phyloP scores from a whole-genome alignment of 164 flowering plant genomes.

The Piper betle region DNA sequence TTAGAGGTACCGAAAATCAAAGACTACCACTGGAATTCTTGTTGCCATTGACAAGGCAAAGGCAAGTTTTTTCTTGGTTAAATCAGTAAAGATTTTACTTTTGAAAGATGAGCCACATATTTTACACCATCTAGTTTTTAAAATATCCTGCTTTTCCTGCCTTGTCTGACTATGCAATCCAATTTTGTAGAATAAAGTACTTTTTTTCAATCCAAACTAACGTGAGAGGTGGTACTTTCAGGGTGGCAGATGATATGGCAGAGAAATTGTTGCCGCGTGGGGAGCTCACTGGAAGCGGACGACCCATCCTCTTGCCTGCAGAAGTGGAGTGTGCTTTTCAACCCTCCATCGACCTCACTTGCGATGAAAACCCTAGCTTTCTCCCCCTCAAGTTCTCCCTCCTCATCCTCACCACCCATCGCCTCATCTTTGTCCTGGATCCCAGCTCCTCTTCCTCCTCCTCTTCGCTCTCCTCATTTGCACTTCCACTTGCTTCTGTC shows the following conservation, averaged over 20 bases:
- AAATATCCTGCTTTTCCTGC: too few species aligned
- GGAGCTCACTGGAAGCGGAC: conserved; percentile 54
- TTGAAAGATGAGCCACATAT: too few species aligned
- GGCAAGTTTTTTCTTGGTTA: too few species aligned
- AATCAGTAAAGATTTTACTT: too few species aligned
- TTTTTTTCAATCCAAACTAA: too few species aligned
- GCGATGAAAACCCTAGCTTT: conserved; percentile 1
- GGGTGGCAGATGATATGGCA: background rate
- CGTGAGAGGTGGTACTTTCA: too few species aligned
- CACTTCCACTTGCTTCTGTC: conserved; percentile 46
- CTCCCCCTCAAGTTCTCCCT: background rate
- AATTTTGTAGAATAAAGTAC: too few species aligned
- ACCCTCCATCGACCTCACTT: background rate
- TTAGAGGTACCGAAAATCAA: too few species aligned
- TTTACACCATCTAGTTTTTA: too few species aligned
- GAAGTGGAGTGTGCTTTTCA: conserved; percentile 41
- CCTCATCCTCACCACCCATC: conserved; percentile 1
- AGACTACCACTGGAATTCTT: too few species aligned
- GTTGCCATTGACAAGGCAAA: too few species aligned
- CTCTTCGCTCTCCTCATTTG: background rate
- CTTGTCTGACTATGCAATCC: too few species aligned
- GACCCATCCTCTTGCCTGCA: conserved; percentile 47
- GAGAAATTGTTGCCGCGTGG: conserved; percentile 29
- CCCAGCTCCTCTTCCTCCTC: background rate
- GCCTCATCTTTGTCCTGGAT: background rate